Base-by-base conservation (phyloP, 495 filamentous ascomycete genomes). In the Trichoderma asperelloides region DNA sequence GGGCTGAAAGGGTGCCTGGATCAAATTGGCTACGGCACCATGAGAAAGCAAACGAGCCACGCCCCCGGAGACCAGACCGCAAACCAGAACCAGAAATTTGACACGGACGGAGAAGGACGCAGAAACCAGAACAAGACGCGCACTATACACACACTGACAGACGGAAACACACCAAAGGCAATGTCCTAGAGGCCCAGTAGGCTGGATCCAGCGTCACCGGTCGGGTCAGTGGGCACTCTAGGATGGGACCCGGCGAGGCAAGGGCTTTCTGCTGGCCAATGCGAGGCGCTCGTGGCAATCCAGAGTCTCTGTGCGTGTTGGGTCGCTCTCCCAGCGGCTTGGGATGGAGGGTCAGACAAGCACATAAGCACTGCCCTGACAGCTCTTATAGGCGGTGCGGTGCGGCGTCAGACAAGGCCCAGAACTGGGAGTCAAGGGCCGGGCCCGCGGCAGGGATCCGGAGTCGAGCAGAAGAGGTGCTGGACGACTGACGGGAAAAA, bases 271-370 rank as follows among this genome's bases (percentile, higher is more conserved):
- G 9, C 55, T 60, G 55, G 55, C 55, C 55, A 60, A 60, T 60
- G 55, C 55, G 55, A 60, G 55, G 55, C 55, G 55, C 15, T 30
- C 9, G 15, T 27, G 55, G 55, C 43, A n/a, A 9, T 60, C 23
- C 49, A 55, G 27, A 13, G n/a, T 5, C n/a, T 21, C 49, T 55
- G 43, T 16, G 43, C 43, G 13, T 47, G 43, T n/a, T 47, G 16
- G 43, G 43, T n/a, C 49, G 49, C 21, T 55, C n/a, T 55, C 49
- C 49, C 49, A 55, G 49, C 49, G n/a, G 55, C 55, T 60, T 30
- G 55, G 55, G 55, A 60, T 60, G 55, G 49, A 55, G 49, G 49
- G 49, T 55, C 49, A 55, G 49, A 55, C 49, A 55, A 55, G 49
- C 49, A 55, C 49, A 55, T 55, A 55, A 55, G 49, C 49, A 55